Evolutionary conservation across 768 basidiomycete species (phyloP).

Genomic region (Boletus speciosus): DNA sequence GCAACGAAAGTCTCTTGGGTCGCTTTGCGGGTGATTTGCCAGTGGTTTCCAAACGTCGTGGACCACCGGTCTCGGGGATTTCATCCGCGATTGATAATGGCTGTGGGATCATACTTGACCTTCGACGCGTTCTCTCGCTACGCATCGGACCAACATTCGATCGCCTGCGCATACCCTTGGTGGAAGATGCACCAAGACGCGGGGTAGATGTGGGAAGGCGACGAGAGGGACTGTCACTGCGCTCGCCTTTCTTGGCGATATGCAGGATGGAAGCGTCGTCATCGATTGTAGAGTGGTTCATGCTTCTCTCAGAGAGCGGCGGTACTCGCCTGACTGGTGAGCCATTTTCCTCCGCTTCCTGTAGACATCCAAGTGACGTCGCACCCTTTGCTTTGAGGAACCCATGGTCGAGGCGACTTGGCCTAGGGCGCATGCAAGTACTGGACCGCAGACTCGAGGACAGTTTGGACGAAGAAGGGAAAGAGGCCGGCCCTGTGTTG

Average conservation of each 20-base stretch:
- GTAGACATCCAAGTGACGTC: conserved; percentile 57
- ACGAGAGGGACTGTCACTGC: conserved; percentile 43
- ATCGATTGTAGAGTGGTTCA: conserved; percentile 45
- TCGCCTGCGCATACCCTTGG: conserved; percentile 49
- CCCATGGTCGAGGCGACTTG: conserved; percentile 64
- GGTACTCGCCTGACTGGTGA: conserved; percentile 28
- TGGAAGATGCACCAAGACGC: conserved; percentile 30
- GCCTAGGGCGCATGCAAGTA: conserved; percentile 46
- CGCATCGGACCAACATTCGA: conserved; percentile 79
- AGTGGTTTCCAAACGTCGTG: conserved; percentile 42
- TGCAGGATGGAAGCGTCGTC: conserved; percentile 20
- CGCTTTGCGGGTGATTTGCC: conserved; percentile 57
- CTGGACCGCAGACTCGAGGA: conserved; percentile 13
- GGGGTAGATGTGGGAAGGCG: conserved; percentile 49
- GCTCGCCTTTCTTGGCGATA: conserved; percentile 36
- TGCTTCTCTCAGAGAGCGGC: conserved; percentile 64
- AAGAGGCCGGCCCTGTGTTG: conserved; percentile 25
- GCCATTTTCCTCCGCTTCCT: conserved; percentile 66
- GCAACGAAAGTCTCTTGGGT: conserved; percentile 54
- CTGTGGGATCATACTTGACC: conserved; percentile 81
- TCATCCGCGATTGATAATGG: conserved; percentile 47
- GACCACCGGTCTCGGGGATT: conserved; percentile 27
- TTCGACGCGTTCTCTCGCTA: conserved; percentile 64
- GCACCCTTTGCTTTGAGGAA: conserved; percentile 58
- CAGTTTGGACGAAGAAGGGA: conserved; percentile 35